Percentiles rank a stretch among this genome's conserved stretches.
phyloP scores from a whole-genome alignment of 2,329 filamentous ascomycete genomes.

The Drechmeria coniospora region DNA sequence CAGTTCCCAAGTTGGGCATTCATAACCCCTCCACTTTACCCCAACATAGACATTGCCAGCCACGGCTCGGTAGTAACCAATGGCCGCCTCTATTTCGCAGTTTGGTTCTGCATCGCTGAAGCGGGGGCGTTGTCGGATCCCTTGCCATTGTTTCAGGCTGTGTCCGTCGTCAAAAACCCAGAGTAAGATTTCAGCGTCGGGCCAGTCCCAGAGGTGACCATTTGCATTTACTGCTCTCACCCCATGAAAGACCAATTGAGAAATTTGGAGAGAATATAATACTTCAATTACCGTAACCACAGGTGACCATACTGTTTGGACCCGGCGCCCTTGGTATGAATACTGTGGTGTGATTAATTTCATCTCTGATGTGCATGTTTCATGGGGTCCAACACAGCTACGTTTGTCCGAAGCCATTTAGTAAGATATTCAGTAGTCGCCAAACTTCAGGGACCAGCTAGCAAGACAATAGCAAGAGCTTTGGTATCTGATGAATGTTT shows the following conservation, averaged over 20 bases:
- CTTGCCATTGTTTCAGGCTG: background rate
- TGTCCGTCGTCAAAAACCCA: background rate
- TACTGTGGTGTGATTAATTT: background rate
- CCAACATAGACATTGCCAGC: slow-evolving; percentile 1
- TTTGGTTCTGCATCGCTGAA: background rate
- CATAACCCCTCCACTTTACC: slow-evolving; percentile 1
- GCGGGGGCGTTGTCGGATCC: background rate
- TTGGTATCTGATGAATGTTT: background rate
- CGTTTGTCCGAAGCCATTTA: background rate
- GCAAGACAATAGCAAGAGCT: background rate
- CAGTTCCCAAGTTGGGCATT: background rate
- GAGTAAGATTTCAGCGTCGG: background rate
- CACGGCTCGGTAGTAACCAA: background rate
- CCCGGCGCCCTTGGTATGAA: background rate
- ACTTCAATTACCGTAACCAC: background rate
- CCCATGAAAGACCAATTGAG: background rate
- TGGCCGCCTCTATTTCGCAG: background rate
- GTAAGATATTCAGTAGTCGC: too few relatives aligned
- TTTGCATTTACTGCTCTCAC: background rate
- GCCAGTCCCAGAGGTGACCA: background rate
- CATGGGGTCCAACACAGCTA: background rate
- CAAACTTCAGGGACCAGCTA: background rate
- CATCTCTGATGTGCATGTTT: background rate
- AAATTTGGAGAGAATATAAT: background rate
- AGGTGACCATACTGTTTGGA: background rate